These are phyloP conservation scores for Blastobotrys attinorum DNA, from an alignment of 805 yeast species.

Conservation along the genomic window DNA sequence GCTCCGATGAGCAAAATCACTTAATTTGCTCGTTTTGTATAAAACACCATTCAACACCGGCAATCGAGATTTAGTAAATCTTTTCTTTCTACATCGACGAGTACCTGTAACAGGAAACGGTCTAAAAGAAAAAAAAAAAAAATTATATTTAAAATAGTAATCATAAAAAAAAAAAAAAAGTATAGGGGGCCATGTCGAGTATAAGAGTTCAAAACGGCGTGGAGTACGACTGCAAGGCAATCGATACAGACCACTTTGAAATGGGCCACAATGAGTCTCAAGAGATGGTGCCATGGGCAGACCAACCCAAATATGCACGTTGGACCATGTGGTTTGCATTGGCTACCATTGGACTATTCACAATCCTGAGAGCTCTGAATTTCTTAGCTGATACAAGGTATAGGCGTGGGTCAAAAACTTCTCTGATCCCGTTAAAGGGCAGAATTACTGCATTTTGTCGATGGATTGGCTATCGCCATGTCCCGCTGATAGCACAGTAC, in stretches of 20 bases:
- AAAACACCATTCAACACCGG: not conserved
- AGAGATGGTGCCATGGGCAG: constrained; percentile 8
- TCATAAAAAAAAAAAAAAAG: not conserved
- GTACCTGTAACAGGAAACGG: not conserved
- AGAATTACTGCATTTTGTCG: constrained; percentile 8
- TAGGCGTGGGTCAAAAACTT: not conserved
- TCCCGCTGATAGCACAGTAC: constrained; percentile 2
- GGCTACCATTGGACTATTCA: constrained; percentile 6
- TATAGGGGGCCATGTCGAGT: not conserved
- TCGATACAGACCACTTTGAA: constrained; percentile 6
- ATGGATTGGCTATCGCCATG: constrained; percentile 11
- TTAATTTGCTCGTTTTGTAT: not conserved
- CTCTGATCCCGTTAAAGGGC: not conserved
- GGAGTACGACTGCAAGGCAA: constrained; percentile 7
- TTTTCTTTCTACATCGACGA: too few species aligned
- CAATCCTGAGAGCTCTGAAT: constrained; percentile 7
- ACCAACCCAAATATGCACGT: constrained; percentile 8
- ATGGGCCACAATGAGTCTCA: constrained; percentile 11
- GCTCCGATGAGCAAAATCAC: not conserved
- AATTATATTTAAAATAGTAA: too few species aligned
- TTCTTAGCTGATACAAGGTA: constrained; percentile 5
- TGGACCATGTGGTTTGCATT: constrained; percentile 12
- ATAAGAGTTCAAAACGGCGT: constrained; percentile 6
- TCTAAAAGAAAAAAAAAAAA: too few species aligned
- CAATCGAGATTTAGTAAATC: not conserved